Conservation (phyloP, 768 basidiomycete species). For the Russula sp. region DNA sequence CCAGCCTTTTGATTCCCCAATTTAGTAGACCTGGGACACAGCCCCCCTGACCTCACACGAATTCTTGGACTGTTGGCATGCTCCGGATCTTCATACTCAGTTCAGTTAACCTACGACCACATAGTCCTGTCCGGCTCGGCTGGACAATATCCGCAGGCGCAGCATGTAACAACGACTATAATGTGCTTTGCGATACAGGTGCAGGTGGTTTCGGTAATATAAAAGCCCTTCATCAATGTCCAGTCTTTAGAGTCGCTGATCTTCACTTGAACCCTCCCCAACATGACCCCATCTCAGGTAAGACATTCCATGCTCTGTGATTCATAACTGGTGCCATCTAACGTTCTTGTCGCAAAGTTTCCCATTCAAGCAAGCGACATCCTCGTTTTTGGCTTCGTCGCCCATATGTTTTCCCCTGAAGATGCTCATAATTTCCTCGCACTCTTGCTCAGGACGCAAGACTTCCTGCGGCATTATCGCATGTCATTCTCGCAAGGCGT, state of each 20-base stretch:
- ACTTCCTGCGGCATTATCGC: neutral
- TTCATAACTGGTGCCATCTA: neutral
- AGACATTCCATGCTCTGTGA: neutral
- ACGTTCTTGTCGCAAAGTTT: neutral
- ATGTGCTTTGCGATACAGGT: neutral
- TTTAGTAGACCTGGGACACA: too few species aligned
- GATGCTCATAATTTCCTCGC: slow-evolving; percentile 7
- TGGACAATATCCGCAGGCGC: neutral
- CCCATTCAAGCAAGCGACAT: neutral
- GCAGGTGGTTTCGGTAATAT: neutral
- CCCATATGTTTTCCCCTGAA: neutral
- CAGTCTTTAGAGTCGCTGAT: neutral
- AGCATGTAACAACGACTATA: neutral
- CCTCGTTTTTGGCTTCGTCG: slow-evolving; percentile 7
- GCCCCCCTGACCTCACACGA: too few species aligned
- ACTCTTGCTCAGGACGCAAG: neutral
- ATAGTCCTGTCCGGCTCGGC: neutral
- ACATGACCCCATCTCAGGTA: neutral
- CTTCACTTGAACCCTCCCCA: neutral
- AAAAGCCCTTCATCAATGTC: too few species aligned
- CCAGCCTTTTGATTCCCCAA: neutral
- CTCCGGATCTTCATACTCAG: too few species aligned
- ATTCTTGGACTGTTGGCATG: too few species aligned
- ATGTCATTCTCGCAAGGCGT: neutral
- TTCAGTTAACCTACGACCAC: too few species aligned